Conservation (phyloP, 306 rosid genomes). For the Pueraria montana region DNA sequence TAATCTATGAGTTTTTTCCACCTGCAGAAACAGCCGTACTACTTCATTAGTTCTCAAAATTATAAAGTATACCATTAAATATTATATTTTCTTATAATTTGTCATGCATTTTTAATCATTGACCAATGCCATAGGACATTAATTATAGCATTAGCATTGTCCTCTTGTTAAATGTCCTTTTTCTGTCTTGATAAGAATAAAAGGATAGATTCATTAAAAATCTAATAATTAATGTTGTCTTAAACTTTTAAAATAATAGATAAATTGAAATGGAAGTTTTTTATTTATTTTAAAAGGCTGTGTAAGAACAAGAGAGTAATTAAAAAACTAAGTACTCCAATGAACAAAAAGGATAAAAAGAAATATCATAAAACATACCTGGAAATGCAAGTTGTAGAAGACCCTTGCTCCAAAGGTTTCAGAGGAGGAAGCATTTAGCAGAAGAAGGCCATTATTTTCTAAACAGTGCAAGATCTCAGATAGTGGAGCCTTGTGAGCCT, state of each 20-base stretch:
- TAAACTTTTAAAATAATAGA: not conserved
- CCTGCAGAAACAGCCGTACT: conserved; percentile 37
- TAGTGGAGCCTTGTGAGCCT: conserved; percentile 42
- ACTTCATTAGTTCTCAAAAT: not conserved
- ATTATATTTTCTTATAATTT: not conserved
- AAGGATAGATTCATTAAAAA: not conserved
- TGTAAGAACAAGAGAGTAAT: no score
- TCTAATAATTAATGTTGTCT: not conserved
- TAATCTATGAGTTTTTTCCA: conserved; percentile 38
- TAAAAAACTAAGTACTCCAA: not conserved
- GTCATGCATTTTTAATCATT: not conserved
- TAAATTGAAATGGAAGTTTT: not conserved
- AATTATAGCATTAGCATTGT: not conserved
- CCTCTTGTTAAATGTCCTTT: not conserved
- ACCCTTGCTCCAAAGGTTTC: conserved; percentile 63
- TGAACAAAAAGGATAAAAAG: not conserved
- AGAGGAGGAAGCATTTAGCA: conserved; percentile 72
- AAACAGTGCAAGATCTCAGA: conserved; percentile 59
- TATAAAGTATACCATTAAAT: not conserved
- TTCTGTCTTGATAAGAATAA: not conserved
- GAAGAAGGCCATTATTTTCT: conserved; percentile 60
- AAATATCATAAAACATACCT: conserved; percentile 6
- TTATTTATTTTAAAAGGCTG: not conserved
- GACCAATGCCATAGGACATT: not conserved
- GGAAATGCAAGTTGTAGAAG: conserved; percentile 56